Evolutionary conservation across 2,329 filamentous ascomycete genomes (phyloP).

Genomic region (Nemania sp.): DNA sequence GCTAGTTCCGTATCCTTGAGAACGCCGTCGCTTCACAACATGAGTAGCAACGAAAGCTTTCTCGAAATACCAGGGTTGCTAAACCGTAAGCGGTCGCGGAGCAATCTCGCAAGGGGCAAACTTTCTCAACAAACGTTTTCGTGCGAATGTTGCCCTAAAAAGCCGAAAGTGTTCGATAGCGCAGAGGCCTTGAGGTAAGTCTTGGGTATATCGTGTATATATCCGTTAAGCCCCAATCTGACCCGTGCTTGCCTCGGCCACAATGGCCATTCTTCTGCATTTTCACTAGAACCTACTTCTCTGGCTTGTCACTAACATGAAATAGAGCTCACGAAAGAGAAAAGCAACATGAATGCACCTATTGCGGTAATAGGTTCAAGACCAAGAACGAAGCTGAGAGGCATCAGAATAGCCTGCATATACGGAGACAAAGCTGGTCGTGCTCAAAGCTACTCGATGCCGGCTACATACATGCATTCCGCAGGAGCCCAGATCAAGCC

Average conservation of each 20-base stretch:
- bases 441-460: conserved; percentile 9
- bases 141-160: conserved; percentile 18
- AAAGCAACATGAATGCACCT: conserved; percentile 14
- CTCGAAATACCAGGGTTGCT: conserved; percentile 10
- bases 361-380: conserved; percentile 9
- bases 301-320: background rate
- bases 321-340: conserved; percentile 11
- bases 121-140: background rate
- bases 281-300: background rate
- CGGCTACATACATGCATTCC: conserved; percentile 7
- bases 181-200: conserved; percentile 16
- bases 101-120: background rate
- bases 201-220: too few species aligned
- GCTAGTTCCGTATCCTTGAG: background rate
- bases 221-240: background rate
- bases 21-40: conserved; percentile 17
- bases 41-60: conserved; percentile 19
- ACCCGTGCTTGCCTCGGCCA: background rate
- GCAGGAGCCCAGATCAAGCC: background rate
- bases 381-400: conserved; percentile 10
- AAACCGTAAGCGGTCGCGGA: conserved; percentile 3
- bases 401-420: conserved; percentile 9
- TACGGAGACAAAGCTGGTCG: conserved; percentile 12
- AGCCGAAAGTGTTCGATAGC: conserved; percentile 5
- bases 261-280: background rate